Percentiles rank a stretch among this genome's conserved stretches.
These are phyloP conservation scores for Geoglossum cookeanum DNA, from an alignment of 2,329 filamentous ascomycete species.

Conservation along the genomic window DNA sequence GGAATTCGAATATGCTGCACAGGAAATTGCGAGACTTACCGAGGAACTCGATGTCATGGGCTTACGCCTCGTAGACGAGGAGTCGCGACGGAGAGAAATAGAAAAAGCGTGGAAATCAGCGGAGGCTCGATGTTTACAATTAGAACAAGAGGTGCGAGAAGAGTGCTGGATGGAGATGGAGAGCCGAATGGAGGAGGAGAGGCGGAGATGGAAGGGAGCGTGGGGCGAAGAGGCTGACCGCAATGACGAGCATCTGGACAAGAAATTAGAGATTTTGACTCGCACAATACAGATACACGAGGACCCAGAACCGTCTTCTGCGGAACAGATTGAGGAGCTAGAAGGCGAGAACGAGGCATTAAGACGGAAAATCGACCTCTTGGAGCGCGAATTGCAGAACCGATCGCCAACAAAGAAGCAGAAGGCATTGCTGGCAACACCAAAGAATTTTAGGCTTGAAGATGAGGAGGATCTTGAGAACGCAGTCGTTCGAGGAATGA, in stretches of 20 bases:
- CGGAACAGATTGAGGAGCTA: constrained; percentile 44
- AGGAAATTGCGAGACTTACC: constrained; percentile 62
- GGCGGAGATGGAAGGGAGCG: constrained; percentile 61
- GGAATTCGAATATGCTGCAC: constrained; percentile 61
- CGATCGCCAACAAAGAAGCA: constrained; percentile 34
- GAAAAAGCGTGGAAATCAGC: constrained; percentile 54
- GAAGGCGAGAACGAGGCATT: constrained; percentile 54
- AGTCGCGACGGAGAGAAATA: constrained; percentile 46
- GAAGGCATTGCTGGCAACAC: background rate
- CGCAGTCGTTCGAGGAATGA: constrained; percentile 8
- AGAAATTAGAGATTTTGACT: constrained; percentile 60
- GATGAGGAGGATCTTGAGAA: background rate
- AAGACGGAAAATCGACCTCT: constrained; percentile 40
- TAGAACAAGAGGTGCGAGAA: constrained; percentile 73
- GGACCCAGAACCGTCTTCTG: constrained; percentile 28
- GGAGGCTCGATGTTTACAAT: constrained; percentile 37
- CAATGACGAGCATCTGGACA: constrained; percentile 69
- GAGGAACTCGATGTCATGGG: constrained; percentile 61
- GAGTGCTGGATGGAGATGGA: constrained; percentile 84
- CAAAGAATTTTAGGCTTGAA: background rate
- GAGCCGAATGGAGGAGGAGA: constrained; percentile 50
- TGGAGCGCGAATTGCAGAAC: constrained; percentile 45
- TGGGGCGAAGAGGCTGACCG: constrained; percentile 59
- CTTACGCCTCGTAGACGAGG: constrained; percentile 49
- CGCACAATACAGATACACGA: constrained; percentile 31